Evolutionary conservation across 129 eudicot genomes (phyloP), one percentile per base, ranked within the genome.

Genomic region (Rutidosis leptorrhynchoides): DNA sequence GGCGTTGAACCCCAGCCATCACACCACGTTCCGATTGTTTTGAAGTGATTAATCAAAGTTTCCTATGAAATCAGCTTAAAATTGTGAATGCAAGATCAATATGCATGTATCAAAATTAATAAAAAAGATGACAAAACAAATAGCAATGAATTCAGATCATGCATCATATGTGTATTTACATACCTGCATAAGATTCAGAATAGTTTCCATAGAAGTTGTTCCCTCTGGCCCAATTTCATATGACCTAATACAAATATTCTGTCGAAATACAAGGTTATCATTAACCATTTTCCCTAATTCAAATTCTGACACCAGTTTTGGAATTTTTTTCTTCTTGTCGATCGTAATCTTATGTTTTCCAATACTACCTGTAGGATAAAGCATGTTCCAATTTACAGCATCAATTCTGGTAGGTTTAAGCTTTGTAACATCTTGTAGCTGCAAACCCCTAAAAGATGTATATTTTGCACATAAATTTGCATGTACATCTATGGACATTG

Each of bases 111-210:
- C 33, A 15, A 8, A 22, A 33, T 37, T 16, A 37, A 46, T 9
- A 16, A 0, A 17, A 2, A 22, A 35, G 7, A 14, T 46, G 17
- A 16, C 21, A 46, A 46, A 46, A 46, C 15, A 46, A 16, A 6
- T 46, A 4, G 42, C 42, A 3, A 35, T 8, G 42, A 7, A 32
- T 7, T 7, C 8, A 6, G 8, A 32, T 32, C 8, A 0, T 6
- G 10, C 2, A 32, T 32, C 40, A 32, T 32, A 32, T 5, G 30
- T 24, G 23, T 6, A 1, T 22, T 11, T 24, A 32, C 21, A 14
- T 78, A 82, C 97, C 94, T 90, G 97, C 65, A 90, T 65, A 84
- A 84, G 88, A 83, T 90, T 90, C 95, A 90, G 80, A 59, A 87
- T 25, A 22, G 97, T 87, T 67, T 90, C 97, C 60, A 90, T 71